Conservation (phyloP, 345 rosid species). For the Populus deltoides region DNA sequence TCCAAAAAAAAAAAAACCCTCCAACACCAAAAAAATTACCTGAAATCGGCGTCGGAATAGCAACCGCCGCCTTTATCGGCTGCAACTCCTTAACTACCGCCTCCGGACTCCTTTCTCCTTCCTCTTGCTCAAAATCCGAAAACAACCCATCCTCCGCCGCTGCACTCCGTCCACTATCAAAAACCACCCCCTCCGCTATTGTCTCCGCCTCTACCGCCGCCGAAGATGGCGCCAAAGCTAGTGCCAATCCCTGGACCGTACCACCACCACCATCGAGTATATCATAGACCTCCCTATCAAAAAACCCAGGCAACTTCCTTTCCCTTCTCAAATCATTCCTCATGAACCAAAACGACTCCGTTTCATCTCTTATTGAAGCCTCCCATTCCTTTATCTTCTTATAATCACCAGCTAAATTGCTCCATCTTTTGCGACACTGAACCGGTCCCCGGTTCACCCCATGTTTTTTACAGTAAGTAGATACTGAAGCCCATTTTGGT, state of each 20-base stretch:
- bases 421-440: conserved; percentile 99
- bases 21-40: conserved; percentile 28
- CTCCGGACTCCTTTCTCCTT: conserved; percentile 40
- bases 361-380: conserved; percentile 50
- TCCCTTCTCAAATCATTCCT: conserved; percentile 83
- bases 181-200: background rate
- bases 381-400: conserved; percentile 99
- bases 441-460: conserved; percentile 96
- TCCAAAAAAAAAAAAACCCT: background rate
- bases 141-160: conserved; percentile 68
- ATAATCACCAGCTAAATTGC: conserved; percentile 91
- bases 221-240: conserved; percentile 13
- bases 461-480: conserved; percentile 80
- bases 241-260: conserved; percentile 7
- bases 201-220: conserved; percentile 9
- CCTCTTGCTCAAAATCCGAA: conserved; percentile 70
- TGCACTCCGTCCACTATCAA: conserved; percentile 60
- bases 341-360: conserved; percentile 95
- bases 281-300: conserved; percentile 90
- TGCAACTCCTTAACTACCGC: conserved; percentile 10
- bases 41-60: conserved; percentile 43
- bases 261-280: conserved; percentile 59
- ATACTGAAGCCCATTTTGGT: conserved; percentile 94
- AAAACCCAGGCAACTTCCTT: conserved; percentile 86
- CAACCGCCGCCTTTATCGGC: conserved; percentile 14